Conservation (phyloP, 352 stramenopile genomes). For the Halophytophthora batemanensis region DNA sequence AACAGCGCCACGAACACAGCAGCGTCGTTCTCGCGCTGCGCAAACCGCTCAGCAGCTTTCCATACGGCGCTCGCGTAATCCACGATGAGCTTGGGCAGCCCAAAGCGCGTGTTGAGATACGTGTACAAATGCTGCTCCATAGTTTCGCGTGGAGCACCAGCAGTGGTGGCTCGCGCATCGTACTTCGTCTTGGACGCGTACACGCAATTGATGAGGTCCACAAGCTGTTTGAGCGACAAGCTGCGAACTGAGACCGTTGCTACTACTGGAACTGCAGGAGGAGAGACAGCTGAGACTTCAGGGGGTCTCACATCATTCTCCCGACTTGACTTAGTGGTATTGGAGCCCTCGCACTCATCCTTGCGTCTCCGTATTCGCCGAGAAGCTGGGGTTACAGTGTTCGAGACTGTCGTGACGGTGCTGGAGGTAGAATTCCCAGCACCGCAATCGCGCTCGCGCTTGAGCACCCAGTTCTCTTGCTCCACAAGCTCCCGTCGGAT, state of each 20-base stretch:
- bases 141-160: slow-evolving; percentile 62
- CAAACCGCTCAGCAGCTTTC: slow-evolving; percentile 58
- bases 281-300: slow-evolving; percentile 1
- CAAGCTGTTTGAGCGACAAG: slow-evolving; percentile 76
- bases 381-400: neutral
- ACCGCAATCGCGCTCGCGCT: slow-evolving; percentile 10
- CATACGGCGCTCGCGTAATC: slow-evolving; percentile 82
- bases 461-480: slow-evolving; percentile 43
- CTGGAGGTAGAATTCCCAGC: slow-evolving; percentile 6
- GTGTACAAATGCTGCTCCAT: slow-evolving; percentile 90
- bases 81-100: slow-evolving; percentile 65
- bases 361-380: slow-evolving; percentile 24
- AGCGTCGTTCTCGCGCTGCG: slow-evolving; percentile 60
- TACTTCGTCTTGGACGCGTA: slow-evolving; percentile 70
- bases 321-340: neutral
- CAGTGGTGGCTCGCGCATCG: slow-evolving; percentile 39
- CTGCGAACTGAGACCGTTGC: slow-evolving; percentile 24
- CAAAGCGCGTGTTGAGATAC: slow-evolving; percentile 87
- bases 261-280: slow-evolving; percentile 1
- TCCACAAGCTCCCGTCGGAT: slow-evolving; percentile 40
- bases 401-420: slow-evolving; percentile 2
- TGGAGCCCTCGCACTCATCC: slow-evolving; percentile 2
- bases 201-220: slow-evolving; percentile 73
- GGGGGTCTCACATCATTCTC: slow-evolving; percentile 7
- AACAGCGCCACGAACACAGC: slow-evolving; percentile 76